Base-by-base conservation (phyloP, 257 asterid genomes). In the Solanum etuberosum region DNA sequence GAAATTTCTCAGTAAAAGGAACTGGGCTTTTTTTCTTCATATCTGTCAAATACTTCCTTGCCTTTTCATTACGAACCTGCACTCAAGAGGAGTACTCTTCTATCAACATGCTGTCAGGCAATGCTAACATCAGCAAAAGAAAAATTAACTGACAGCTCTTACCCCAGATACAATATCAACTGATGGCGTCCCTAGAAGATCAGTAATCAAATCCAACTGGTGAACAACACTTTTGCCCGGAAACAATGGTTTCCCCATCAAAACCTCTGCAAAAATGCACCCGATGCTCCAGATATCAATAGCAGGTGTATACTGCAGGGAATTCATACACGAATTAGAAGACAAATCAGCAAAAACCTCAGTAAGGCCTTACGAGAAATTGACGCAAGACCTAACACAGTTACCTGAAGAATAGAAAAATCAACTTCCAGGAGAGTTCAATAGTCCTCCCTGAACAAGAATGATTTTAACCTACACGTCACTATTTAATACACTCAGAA, bases 221-320 rank as follows among this genome's bases (percentile, higher is more conserved):
- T 96, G 98, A 85, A 93, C 98, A 14, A 95, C 95, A 89, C 98
- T 96, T 91, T 95, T 96, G 86, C 99, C 98, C 12, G 98, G 99
- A 89, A 95, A 96, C 89, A 96, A 78, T n/a, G 99, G 98, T 88
- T 89, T 96, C 88, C 99, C 98, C 3, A 92, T 87, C 92, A 95
- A 77, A 63, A 96, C 95, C 92, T 96, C 98, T 0, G 97, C 99
- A 86, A 94, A 96, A 86, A 96, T 96, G 85, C 99, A 96, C 87
- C 99, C 98, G 89, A 93, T 92, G 87, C 99, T 91, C 98, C 98
- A 96, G 83, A 94, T 93, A 87, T 96, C 99, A 82, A 96, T 95
- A 23, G 98, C 99, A 84, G 98, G 96, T 35, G 98, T 96, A 90
- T 96, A 96, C 99, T 95, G 98, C 95, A 95, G 85, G 86, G 38